A percentile compares a stretch with the other conserved stretches of the same genome.
Conservation (phyloP, 495 filamentous ascomycete genomes). For the Penicillium paxilli region DNA sequence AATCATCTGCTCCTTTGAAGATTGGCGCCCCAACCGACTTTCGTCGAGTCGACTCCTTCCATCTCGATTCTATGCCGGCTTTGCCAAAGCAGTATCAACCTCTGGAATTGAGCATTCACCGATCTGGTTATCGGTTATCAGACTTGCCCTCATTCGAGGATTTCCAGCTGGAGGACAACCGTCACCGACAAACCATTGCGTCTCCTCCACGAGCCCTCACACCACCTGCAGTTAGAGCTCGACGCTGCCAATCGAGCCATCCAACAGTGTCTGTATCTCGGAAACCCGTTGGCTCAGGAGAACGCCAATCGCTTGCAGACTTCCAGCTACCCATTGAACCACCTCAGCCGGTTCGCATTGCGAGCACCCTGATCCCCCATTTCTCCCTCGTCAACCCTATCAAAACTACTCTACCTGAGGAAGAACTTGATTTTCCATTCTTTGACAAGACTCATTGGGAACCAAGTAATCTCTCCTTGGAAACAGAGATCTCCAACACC, state of each 20-base stretch:
- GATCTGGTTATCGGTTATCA: slow-evolving; percentile 65
- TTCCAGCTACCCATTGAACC: slow-evolving; percentile 26
- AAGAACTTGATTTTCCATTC: slow-evolving; percentile 6
- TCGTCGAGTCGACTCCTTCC: slow-evolving; percentile 43
- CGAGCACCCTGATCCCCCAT: slow-evolving; percentile 41
- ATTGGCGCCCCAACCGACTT: slow-evolving; percentile 58
- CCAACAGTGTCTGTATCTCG: slow-evolving; percentile 31
- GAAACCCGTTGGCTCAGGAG: slow-evolving; percentile 43
- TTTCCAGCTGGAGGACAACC: slow-evolving; percentile 26
- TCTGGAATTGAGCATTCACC: slow-evolving; percentile 74
- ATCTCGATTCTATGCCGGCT: slow-evolving; percentile 26
- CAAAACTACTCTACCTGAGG: slow-evolving; percentile 11
- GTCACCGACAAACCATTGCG: slow-evolving; percentile 17
- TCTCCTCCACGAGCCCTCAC: slow-evolving; percentile 32
- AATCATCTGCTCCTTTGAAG: slow-evolving; percentile 36
- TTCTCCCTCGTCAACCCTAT: slow-evolving; percentile 33
- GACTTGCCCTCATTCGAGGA: slow-evolving; percentile 47
- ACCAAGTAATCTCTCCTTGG: slow-evolving; percentile 9
- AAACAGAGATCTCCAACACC: slow-evolving; percentile 1
- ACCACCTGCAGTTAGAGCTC: slow-evolving; percentile 18
- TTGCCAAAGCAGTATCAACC: slow-evolving; percentile 55
- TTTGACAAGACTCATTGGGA: slow-evolving; percentile 16
- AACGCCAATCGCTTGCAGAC: slow-evolving; percentile 32
- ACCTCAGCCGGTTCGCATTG: slow-evolving; percentile 14
- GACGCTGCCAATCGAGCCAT: slow-evolving; percentile 26